A percentile compares a stretch with the other conserved stretches of the same genome.
Evolutionary conservation across 1,284 basidiomycete genomes (phyloP).

Genomic region (Puccinia novopanici): DNA sequence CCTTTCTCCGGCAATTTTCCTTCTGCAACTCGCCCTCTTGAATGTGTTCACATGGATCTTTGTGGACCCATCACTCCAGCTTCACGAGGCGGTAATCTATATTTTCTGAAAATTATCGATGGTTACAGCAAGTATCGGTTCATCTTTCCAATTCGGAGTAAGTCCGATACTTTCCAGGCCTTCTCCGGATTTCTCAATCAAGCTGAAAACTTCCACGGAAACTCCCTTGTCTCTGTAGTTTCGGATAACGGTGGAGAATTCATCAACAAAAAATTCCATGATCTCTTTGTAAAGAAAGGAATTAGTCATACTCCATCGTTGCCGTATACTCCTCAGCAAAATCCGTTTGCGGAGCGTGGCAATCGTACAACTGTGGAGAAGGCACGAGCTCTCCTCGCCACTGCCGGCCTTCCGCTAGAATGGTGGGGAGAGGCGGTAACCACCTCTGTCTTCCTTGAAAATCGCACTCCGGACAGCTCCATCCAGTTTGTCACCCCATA

Average conservation of each 20-base stretch:
- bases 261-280: not conserved
- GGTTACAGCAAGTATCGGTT: constrained; percentile 3
- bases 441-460: constrained; percentile 17
- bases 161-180: not conserved
- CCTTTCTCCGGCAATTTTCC: constrained; percentile 5
- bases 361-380: constrained; percentile 11
- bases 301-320: not conserved
- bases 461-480: not conserved
- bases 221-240: not conserved
- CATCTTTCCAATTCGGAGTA: not conserved
- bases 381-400: not conserved
- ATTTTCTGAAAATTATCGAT: constrained; percentile 26
- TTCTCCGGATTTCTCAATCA: not conserved
- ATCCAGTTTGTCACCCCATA: not conserved
- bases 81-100: not conserved
- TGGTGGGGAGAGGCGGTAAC: constrained; percentile 32
- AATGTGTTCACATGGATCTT: constrained; percentile 30
- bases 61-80: not conserved
- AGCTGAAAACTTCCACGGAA: not conserved
- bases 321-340: constrained; percentile 11
- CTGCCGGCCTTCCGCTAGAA: not conserved
- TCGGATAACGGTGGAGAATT: constrained; percentile 15
- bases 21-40: not conserved
- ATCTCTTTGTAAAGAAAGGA: not conserved
- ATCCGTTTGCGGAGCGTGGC: constrained; percentile 6